These are phyloP conservation scores for Guillardia theta DNA, from an alignment of 78 protist genomes.

Conservation along the genomic window DNA sequence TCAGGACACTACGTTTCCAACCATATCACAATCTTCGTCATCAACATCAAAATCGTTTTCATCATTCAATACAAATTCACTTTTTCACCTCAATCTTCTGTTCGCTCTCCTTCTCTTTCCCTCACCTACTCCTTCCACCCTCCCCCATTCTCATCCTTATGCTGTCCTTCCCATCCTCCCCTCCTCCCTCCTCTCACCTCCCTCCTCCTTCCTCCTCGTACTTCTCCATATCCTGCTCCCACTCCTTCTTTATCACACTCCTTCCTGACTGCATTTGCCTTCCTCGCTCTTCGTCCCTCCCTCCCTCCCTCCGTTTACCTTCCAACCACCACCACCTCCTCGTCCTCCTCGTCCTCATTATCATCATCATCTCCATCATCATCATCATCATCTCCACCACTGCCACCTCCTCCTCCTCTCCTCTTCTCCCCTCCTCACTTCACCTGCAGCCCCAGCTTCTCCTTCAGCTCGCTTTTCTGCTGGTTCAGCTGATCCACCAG, in stretches of 20 bases:
- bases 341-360: background rate
- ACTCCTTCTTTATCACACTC: background rate
- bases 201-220: background rate
- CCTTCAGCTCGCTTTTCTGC: background rate
- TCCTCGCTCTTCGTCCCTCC: background rate
- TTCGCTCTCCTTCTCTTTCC: too few species aligned
- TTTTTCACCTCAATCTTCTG: too few species aligned
- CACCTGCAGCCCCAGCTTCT: background rate
- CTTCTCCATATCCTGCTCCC: background rate
- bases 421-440: background rate
- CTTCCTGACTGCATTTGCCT: background rate
- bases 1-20: background rate
- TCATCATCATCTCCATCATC: background rate
- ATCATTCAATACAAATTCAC: too few species aligned
- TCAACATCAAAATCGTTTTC: background rate
- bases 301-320: background rate
- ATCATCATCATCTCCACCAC: background rate
- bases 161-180: too few species aligned
- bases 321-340: background rate
- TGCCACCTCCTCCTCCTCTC: background rate
- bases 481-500: background rate
- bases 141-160: background rate
- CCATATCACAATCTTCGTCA: background rate
- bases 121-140: too few species aligned
- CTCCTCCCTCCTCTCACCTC: background rate